Base-by-base conservation (phyloP, 2,329 filamentous ascomycete species). In the Fusarium cicatricum region DNA sequence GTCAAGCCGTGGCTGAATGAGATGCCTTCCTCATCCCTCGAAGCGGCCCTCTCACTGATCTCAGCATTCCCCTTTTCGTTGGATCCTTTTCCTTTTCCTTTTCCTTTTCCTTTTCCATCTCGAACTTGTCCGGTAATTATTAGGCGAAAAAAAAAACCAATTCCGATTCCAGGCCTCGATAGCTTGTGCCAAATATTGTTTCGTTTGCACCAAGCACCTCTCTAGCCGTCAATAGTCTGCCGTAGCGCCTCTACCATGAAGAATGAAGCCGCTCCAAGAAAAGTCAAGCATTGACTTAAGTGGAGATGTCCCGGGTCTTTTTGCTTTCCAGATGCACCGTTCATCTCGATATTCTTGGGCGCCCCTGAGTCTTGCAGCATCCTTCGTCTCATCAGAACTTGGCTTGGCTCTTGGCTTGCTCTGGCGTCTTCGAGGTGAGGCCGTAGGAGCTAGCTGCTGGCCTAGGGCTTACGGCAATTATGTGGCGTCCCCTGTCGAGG, bases 141-240 rank as follows among this genome's bases (percentile, higher is more conserved):
- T 33, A 33, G 31, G 31, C 7, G 31, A 41, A 40, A 40, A 31
- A 40, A 16, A 15, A 42, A 55, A 38, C 36, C 55, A 31, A 37
- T 42, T 5, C 45, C 48, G 38, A 49, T 58, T 63, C 46, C 46
- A 67, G 58, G 36, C 50, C 23, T 62, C 47, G 40, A 61, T 65
- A 66, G 64, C 49, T 33, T 44, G 47, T 57, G 28, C 31, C 31
- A 31, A 66, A 37, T 36, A 65, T 62, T 59, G 58, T 65, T 59
- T 63, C 58, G 63, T 60, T 63, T 68, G 38, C 36, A 49, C 45
- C 37, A 39, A 28, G n/a, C 46, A 29, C 34, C 39, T 31, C 44
- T 44, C 19, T 64, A 60, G 49, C 46, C 50, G 42, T 55, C 58
- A 44, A 66, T 63, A 61, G 63, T 43, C 52, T 21, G 29, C n/a